Conservation (phyloP, 371 early-diverging fungal genomes). For the Quaeritorhiza haematococci region DNA sequence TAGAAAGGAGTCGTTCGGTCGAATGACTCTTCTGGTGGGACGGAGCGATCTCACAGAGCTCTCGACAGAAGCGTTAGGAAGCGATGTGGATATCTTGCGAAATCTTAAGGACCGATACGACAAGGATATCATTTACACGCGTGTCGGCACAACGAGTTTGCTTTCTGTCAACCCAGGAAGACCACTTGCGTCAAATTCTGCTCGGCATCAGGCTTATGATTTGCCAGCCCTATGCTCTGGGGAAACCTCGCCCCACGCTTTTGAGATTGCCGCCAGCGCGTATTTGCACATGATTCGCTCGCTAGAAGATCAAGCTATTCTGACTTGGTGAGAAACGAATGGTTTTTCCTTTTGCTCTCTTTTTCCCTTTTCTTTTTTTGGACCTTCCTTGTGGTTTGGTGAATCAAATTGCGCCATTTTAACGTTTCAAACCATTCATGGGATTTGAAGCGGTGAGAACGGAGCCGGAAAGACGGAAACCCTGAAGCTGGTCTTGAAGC, state of each 20-base stretch:
- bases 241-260: slow-evolving; percentile 37
- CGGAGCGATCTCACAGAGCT: background rate
- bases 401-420: too few species aligned
- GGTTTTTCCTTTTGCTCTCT: background rate
- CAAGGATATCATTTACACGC: slow-evolving; percentile 14
- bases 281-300: slow-evolving; percentile 29
- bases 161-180: slow-evolving; percentile 22
- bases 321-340: slow-evolving; percentile 28
- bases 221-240: too few species aligned
- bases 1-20: too few species aligned
- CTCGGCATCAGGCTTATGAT: too few species aligned
- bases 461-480: slow-evolving; percentile 33
- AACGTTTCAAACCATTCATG: too few species aligned
- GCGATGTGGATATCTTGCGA: slow-evolving; percentile 7
- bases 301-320: slow-evolving; percentile 36
- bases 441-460: slow-evolving; percentile 25
- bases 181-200: background rate
- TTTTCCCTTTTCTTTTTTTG: background rate
- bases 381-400: too few species aligned
- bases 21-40: too few species aligned
- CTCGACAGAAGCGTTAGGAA: background rate
- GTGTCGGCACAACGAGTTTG: slow-evolving; percentile 14
- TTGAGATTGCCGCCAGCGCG: slow-evolving; percentile 35
- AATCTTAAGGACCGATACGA: slow-evolving; percentile 14
- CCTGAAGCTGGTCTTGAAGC: slow-evolving; percentile 24